A percentile compares a stretch with the other conserved stretches of the same genome.
Evolutionary conservation across 306 rosid species (phyloP).

Genomic region (Argentina anserina): DNA sequence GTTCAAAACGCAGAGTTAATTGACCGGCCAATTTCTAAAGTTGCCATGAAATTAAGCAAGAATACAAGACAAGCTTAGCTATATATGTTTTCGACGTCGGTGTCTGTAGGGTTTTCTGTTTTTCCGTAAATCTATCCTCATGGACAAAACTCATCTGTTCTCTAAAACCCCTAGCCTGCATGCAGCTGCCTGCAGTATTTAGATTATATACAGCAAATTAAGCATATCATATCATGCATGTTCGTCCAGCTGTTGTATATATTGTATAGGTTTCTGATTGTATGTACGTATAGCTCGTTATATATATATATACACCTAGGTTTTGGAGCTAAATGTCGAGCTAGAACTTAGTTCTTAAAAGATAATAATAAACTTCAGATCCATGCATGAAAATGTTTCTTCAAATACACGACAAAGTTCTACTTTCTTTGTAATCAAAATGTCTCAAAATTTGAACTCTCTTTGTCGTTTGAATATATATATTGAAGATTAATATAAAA

Average conservation of each 20-base stretch:
- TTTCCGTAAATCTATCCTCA: neutral
- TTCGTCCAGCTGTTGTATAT: neutral
- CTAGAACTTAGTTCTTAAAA: neutral
- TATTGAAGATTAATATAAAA: neutral
- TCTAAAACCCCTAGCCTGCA: neutral
- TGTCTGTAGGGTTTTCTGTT: neutral
- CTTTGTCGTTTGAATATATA: neutral
- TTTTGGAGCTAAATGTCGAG: neutral
- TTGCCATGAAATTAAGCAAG: neutral
- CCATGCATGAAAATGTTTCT: conserved; percentile 5
- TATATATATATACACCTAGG: neutral
- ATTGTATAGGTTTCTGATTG: neutral
- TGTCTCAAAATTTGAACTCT: neutral
- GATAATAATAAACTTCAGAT: neutral
- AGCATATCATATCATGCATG: neutral
- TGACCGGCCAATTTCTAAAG: neutral
- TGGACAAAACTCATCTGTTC: neutral
- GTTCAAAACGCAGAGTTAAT: conserved; percentile 5
- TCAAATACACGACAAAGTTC: conserved; percentile 6
- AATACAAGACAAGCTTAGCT: neutral
- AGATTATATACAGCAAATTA: neutral
- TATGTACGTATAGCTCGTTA: neutral
- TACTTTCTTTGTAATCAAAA: neutral
- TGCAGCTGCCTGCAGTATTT: neutral
- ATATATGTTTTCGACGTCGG: neutral